These are phyloP conservation scores for Scheffersomyces spartinae DNA, from an alignment of 805 yeast species.

Conservation along the genomic window DNA sequence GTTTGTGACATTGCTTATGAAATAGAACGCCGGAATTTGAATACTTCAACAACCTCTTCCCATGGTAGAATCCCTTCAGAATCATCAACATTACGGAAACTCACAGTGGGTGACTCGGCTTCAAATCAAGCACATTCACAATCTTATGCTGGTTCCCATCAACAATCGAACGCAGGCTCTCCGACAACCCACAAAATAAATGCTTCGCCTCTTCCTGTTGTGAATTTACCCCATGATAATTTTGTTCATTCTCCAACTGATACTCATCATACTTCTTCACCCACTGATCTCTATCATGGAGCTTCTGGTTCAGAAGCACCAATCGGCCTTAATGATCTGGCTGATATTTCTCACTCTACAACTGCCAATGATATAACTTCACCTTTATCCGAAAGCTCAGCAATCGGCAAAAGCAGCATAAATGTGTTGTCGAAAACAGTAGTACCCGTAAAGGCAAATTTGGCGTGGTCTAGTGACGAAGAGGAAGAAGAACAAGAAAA, in stretches of 20 bases:
- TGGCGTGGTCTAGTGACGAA: slow-evolving; percentile 85
- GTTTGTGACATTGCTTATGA: slow-evolving; percentile 84
- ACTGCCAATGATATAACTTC: too few species aligned
- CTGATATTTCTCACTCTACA: too few species aligned
- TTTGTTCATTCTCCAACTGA: not conserved
- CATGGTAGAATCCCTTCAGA: slow-evolving; percentile 6
- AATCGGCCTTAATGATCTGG: too few species aligned
- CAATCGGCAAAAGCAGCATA: too few species aligned
- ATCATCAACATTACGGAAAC: slow-evolving; percentile 2
- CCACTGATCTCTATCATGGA: too few species aligned
- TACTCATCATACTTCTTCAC: not conserved
- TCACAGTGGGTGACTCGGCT: too few species aligned
- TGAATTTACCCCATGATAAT: not conserved
- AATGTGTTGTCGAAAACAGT: slow-evolving; percentile 56
- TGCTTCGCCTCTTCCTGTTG: too few species aligned
- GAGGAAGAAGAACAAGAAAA: slow-evolving; percentile 38
- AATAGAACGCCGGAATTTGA: slow-evolving; percentile 64
- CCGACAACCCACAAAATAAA: too few species aligned
- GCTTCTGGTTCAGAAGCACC: slow-evolving; percentile 4
- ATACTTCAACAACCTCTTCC: slow-evolving; percentile 16
- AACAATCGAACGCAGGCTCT: too few species aligned
- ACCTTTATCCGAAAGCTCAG: too few species aligned
- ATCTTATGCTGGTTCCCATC: too few species aligned
- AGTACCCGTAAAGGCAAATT: slow-evolving; percentile 73
- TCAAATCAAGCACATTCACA: too few species aligned